phyloP scores from a whole-genome alignment of 306 rosid genomes.

The Medicago arabica region DNA sequence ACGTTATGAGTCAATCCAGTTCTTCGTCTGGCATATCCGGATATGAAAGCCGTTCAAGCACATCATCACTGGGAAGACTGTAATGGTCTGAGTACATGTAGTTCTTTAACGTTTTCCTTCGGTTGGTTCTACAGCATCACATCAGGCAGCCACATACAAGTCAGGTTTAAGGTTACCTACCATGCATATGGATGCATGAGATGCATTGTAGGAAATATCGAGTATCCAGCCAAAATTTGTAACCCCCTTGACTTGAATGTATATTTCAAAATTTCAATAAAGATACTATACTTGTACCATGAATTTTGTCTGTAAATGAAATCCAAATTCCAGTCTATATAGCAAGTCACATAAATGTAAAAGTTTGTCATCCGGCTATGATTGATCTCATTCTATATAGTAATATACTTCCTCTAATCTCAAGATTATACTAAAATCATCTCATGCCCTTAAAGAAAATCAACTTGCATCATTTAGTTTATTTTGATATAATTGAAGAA shows the following conservation, averaged over 20 bases:
- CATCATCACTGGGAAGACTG: constrained; percentile 44
- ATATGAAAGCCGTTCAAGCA: constrained; percentile 62
- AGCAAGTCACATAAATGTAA: neutral
- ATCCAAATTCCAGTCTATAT: constrained; percentile 1
- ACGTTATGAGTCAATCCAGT: constrained; percentile 40
- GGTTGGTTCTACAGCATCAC: constrained; percentile 6
- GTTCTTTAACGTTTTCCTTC: constrained; percentile 8
- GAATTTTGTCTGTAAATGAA: constrained; percentile 28
- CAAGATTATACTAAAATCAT: neutral
- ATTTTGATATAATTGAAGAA: too few relatives aligned
- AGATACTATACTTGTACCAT: neutral
- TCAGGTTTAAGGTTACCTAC: constrained; percentile 18
- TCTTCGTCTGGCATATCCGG: constrained; percentile 45
- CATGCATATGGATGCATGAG: neutral
- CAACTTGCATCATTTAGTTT: too few relatives aligned
- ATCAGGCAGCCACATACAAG: constrained; percentile 12
- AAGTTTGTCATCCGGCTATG: neutral
- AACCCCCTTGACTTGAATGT: constrained; percentile 23
- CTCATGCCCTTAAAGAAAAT: too few relatives aligned
- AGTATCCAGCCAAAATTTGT: neutral
- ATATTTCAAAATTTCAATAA: constrained; percentile 26
- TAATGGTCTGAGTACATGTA: constrained; percentile 8
- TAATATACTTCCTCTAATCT: neutral
- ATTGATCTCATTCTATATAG: neutral
- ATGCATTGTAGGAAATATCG: constrained; percentile 1